Conservation (phyloP, 2,329 filamentous ascomycete genomes). For the Exophiala spinifera region DNA sequence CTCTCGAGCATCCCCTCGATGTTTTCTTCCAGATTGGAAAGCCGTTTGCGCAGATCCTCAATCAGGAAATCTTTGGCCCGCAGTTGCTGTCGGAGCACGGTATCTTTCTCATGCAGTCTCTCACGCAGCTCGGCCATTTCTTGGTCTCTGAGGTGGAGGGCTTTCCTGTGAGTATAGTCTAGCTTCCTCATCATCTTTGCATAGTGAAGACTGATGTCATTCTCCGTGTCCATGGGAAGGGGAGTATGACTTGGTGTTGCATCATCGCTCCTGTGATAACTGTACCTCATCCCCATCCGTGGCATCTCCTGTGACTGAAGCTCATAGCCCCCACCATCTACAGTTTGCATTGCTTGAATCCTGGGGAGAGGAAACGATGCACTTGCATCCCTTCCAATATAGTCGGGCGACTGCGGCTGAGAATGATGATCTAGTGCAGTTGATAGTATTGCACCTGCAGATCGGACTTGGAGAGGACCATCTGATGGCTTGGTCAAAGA, state of each 20-base stretch:
- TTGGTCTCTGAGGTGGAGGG: slow-evolving; percentile 31
- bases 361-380: slow-evolving; percentile 12
- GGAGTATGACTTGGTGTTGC: slow-evolving; percentile 16
- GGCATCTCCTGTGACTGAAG: neutral
- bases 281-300: neutral
- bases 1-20: slow-evolving; percentile 31
- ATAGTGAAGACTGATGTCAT: slow-evolving; percentile 33
- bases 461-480: slow-evolving; percentile 13
- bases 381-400: slow-evolving; percentile 18
- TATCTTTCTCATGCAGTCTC: slow-evolving; percentile 33
- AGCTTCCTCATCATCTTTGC: slow-evolving; percentile 33
- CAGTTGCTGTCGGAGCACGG: slow-evolving; percentile 33
- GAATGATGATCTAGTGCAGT: neutral
- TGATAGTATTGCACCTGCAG: slow-evolving; percentile 16
- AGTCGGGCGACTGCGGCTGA: slow-evolving; percentile 18
- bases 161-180: slow-evolving; percentile 32
- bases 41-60: slow-evolving; percentile 31
- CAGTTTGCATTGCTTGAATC: slow-evolving; percentile 17
- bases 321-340: neutral
- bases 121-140: slow-evolving; percentile 32
- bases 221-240: slow-evolving; percentile 33
- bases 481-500: neutral
- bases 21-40: slow-evolving; percentile 28
- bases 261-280: neutral
- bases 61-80: slow-evolving; percentile 31